Evolutionary conservation across 306 rosid genomes (phyloP), one percentile per base, ranked within the genome.

Genomic region (Potentilla sterilis): DNA sequence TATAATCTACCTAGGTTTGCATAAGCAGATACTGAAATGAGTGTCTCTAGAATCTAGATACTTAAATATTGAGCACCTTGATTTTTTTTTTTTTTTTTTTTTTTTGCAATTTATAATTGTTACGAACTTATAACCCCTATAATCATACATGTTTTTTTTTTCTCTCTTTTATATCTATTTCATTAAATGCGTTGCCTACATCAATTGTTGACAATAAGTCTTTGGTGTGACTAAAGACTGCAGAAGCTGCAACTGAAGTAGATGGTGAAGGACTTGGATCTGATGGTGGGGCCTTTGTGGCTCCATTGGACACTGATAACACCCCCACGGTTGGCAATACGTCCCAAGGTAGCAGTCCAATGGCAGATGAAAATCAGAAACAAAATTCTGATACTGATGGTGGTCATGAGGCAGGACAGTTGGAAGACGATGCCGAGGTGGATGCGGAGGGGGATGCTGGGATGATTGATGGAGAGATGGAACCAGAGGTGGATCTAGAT

Each of bases 371-470:
- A 73, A 86, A 82, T 62, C 96, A 90, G 82, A 95, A 95, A 81
- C 89, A 84, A 78, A 78, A 92, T 86, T 69, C 97, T 0, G 98
- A 92, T 69, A 85, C 92, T 12, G 98, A 95, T 65, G 84, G 46
- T 19, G 95, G 86, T 70, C 98, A 77, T 77, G 98, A 94, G 84
- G 86, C 92, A 10, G 92, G 97, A 18, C 98, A 91, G 75, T 80
- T 90, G 86, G 98, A 94, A 72, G 85, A 90, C 13, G 98, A 92
- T 73, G 88, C 89, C 5, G 97, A 91, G 75, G 85, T 88, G 12
- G 40, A 37, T 37, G 40, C 88, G 5, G 97, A 92, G 82, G 97
- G 80, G 12, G 98, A 90, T 80, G 80, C 91, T 0, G 98, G 91
- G 59, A 89, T 90, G 76, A 90, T 92, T 44, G 98, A 95, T 24